A percentile compares a stretch with the other conserved stretches of the same genome.
Evolutionary conservation across 208 protist species (phyloP).

Genomic region (Willaertia magna): DNA sequence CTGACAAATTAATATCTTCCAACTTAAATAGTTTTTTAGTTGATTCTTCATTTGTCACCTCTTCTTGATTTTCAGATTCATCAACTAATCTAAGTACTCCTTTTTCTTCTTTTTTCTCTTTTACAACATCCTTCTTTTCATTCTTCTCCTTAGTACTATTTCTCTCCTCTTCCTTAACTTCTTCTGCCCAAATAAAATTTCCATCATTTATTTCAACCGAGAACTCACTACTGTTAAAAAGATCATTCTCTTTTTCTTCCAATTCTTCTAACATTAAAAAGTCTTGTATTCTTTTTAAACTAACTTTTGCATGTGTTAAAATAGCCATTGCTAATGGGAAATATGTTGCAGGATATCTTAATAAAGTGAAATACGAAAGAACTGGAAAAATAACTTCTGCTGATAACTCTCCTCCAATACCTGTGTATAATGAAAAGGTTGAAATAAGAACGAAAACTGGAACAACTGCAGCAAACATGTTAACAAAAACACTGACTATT

Average conservation of each 20-base stretch:
- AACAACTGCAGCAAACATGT: neutral
- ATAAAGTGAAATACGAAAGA: neutral
- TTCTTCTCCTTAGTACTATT: neutral
- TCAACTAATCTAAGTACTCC: neutral
- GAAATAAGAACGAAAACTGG: neutral
- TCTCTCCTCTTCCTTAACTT: neutral
- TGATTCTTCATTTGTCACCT: neutral
- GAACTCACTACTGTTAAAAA: too few relatives aligned
- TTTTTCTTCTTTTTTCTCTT: neutral
- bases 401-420: neutral
- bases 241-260: neutral
- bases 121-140: neutral
- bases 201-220: neutral
- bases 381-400: neutral
- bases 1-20: constrained; percentile 36
- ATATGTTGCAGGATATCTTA: neutral
- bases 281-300: neutral
- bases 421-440: neutral
- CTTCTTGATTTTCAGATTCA: too few relatives aligned
- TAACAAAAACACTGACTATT: neutral
- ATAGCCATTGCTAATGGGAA: constrained; percentile 14
- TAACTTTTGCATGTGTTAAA: neutral
- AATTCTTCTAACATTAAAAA: neutral
- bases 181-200: neutral
- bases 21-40: constrained; percentile 15